phyloP scores from a whole-genome alignment of 2,329 filamentous ascomycete species.

The Cercospora nicotianae region DNA sequence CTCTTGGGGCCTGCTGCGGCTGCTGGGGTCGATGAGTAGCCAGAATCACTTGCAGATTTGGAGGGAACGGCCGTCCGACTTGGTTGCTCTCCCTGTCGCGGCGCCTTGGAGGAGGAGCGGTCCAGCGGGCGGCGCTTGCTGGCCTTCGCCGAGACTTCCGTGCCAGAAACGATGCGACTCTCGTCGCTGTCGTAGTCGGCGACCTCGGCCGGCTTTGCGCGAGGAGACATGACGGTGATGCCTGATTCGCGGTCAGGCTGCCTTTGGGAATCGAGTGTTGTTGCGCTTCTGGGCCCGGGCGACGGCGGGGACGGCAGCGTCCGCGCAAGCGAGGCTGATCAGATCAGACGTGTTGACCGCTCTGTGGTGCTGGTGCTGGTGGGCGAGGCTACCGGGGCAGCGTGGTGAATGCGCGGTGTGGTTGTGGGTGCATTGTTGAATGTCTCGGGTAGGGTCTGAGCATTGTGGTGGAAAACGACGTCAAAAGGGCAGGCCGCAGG shows the following conservation, averaged over 20 bases:
- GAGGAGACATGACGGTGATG: conserved; percentile 15
- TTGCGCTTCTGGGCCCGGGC: conserved; percentile 11
- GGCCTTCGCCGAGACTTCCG: conserved; percentile 47
- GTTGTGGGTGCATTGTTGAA: conserved; percentile 25
- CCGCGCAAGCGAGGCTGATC: conserved; percentile 8
- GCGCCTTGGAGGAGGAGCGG: conserved; percentile 34
- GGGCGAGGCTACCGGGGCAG: background rate
- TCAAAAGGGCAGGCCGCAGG: conserved; percentile 17
- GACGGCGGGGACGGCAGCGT: conserved; percentile 13
- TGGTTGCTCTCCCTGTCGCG: conserved; percentile 27
- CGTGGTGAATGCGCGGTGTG: conserved; percentile 5
- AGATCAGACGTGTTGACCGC: background rate
- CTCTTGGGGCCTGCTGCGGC: conserved; percentile 13
- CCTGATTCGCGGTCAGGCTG: conserved; percentile 1
- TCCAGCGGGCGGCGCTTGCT: conserved; percentile 32
- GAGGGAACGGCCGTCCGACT: conserved; percentile 40
- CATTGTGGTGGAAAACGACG: conserved; percentile 24
- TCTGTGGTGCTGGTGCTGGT: conserved; percentile 1
- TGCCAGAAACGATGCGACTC: conserved; percentile 46
- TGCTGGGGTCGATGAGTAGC: conserved; percentile 54
- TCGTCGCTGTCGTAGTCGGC: conserved; percentile 48
- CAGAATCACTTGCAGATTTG: conserved; percentile 58
- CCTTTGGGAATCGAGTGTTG: background rate
- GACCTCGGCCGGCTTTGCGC: conserved; percentile 28
- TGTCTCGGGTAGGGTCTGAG: conserved; percentile 28